These are phyloP conservation scores for Fusarium ambrosium DNA, from an alignment of 2,329 filamentous ascomycete species.

Conservation along the genomic window DNA sequence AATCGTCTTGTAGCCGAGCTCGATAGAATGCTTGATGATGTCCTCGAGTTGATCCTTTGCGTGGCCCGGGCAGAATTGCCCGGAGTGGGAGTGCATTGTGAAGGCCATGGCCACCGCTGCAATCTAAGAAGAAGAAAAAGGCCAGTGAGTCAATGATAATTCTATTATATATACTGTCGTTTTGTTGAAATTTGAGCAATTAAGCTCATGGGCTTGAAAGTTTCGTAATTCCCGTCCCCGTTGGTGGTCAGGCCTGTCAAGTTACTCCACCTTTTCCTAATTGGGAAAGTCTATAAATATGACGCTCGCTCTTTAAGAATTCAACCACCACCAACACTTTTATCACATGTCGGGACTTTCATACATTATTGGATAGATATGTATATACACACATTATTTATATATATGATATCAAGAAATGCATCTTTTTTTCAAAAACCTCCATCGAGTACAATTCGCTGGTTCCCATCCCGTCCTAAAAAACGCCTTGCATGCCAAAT, in stretches of 20 bases:
- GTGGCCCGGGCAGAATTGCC: constrained; percentile 94
- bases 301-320: not conserved
- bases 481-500: constrained; percentile 32
- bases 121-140: not conserved
- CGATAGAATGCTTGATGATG: constrained; percentile 83
- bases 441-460: constrained; percentile 17
- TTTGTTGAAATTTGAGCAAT: not conserved
- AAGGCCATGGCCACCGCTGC: constrained; percentile 78
- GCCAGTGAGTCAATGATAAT: not conserved
- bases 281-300: constrained; percentile 9
- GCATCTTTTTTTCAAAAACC: too few relatives aligned
- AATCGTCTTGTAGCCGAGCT: constrained; percentile 83
- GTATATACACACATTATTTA: not conserved
- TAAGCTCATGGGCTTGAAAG: constrained; percentile 2
- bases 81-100: constrained; percentile 97
- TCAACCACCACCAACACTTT: not conserved
- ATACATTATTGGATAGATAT: not conserved
- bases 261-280: constrained; percentile 26
- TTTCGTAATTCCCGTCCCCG: constrained; percentile 1
- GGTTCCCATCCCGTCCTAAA: not conserved
- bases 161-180: not conserved
- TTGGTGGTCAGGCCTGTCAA: not conserved
- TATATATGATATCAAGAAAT: not conserved
- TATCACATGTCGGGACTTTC: too few relatives aligned
- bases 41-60: constrained; percentile 88